Conservation (phyloP, 1,139 yeast species). For the Geotrichum klebahnii region DNA sequence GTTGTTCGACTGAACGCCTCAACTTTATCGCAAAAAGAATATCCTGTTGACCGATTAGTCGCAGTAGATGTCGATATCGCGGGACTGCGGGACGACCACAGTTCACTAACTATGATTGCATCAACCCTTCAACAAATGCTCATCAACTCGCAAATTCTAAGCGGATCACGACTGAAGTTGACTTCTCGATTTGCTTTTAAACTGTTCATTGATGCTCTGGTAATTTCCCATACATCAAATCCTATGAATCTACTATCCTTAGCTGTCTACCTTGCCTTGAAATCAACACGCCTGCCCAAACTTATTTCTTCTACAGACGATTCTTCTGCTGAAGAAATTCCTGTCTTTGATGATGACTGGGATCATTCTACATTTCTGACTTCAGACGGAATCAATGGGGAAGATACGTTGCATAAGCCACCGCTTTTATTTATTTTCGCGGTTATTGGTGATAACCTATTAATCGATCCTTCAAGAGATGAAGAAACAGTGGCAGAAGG, state of each 20-base stretch:
- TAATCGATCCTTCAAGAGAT: conserved; percentile 76
- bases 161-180: conserved; percentile 48
- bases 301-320: conserved; percentile 60
- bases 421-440: conserved; percentile 77
- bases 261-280: conserved; percentile 74
- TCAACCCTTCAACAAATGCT: conserved; percentile 40
- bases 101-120: conserved; percentile 43
- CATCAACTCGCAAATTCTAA: conserved; percentile 42
- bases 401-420: conserved; percentile 48
- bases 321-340: conserved; percentile 66
- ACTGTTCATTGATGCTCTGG: conserved; percentile 71
- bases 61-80: conserved; percentile 69
- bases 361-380: conserved; percentile 52
- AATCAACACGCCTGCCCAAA: conserved; percentile 71
- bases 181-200: conserved; percentile 74
- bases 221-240: conserved; percentile 62
- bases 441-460: conserved; percentile 60
- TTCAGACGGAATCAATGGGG: conserved; percentile 28
- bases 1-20: conserved; percentile 50
- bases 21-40: conserved; percentile 22
- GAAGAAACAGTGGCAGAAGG: conserved; percentile 86
- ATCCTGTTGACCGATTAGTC: conserved; percentile 44
- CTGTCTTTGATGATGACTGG: conserved; percentile 89
- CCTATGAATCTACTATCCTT: conserved; percentile 77
- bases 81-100: conserved; percentile 38